Evolutionary conservation across 345 rosid species (phyloP).

Genomic region (Hibiscus syriacus): DNA sequence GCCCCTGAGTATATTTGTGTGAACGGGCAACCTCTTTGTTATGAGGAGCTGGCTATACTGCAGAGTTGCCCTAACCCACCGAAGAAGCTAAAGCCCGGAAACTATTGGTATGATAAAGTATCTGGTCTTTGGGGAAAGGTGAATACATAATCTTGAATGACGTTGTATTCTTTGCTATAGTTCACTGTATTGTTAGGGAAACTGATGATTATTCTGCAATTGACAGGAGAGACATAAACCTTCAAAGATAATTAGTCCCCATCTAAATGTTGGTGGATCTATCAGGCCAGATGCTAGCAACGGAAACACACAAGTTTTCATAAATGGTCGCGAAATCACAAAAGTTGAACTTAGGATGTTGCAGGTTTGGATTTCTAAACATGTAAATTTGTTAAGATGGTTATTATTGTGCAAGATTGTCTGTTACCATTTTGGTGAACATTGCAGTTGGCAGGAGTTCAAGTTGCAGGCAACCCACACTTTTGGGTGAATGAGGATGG

Average conservation of each 20-base stretch:
- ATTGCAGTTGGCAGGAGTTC: slow-evolving; percentile 98
- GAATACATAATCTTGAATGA: slow-evolving; percentile 15
- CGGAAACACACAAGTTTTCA: slow-evolving; percentile 87
- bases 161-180: slow-evolving; percentile 4
- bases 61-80: slow-evolving; percentile 84
- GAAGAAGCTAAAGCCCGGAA: slow-evolving; percentile 87
- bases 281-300: slow-evolving; percentile 76
- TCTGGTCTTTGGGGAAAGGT: slow-evolving; percentile 99
- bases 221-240: slow-evolving; percentile 95
- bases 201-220: slow-evolving; percentile 29
- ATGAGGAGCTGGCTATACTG: slow-evolving; percentile 70
- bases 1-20: slow-evolving; percentile 76
- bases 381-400: slow-evolving; percentile 1
- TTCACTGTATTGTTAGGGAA: slow-evolving; percentile 8
- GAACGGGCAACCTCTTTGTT: slow-evolving; percentile 72
- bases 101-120: slow-evolving; percentile 98
- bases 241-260: slow-evolving; percentile 76
- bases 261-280: slow-evolving; percentile 87
- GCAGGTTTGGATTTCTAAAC: slow-evolving; percentile 49
- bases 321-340: slow-evolving; percentile 92
- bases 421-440: slow-evolving; percentile 10
- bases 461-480: slow-evolving; percentile 99
- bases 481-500: slow-evolving; percentile 99
- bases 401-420: slow-evolving; percentile 10
- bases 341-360: slow-evolving; percentile 92